phyloP scores from a whole-genome alignment of 2,329 filamentous ascomycete genomes.

The Teratosphaeria zuluensis region DNA sequence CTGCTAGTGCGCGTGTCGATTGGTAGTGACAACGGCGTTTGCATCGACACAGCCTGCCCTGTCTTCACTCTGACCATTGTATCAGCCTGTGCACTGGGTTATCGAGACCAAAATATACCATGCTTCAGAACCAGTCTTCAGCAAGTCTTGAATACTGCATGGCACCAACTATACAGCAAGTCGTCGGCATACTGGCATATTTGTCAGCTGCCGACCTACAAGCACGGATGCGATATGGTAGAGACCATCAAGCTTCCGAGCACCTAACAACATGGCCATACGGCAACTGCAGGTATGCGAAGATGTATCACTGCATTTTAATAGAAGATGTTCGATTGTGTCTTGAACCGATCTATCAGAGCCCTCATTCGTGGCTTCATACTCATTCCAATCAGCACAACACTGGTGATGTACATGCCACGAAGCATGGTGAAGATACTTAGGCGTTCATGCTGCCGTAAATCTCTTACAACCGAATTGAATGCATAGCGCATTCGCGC shows the following conservation, averaged over 20 bases:
- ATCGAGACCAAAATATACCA: too few species aligned
- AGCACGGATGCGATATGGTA: too few species aligned
- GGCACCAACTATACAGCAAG: too few species aligned
- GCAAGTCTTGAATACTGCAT: too few species aligned
- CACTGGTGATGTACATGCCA: not conserved
- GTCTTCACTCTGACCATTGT: not conserved
- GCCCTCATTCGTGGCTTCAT: not conserved
- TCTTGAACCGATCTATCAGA: not conserved
- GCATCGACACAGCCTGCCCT: not conserved
- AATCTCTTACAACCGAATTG: not conserved
- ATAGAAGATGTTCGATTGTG: not conserved
- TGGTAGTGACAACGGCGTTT: not conserved
- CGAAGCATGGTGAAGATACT: not conserved
- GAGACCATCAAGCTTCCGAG: too few species aligned
- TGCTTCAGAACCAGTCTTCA: too few species aligned
- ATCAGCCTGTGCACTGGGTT: not conserved
- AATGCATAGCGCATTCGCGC: not conserved
- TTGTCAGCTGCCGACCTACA: too few species aligned
- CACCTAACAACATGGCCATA: too few species aligned
- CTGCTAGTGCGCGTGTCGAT: not conserved
- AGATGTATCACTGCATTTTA: not conserved
- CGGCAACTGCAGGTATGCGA: too few species aligned
- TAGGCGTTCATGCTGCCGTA: not conserved
- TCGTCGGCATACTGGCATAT: too few species aligned
- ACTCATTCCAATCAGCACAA: not conserved